phyloP scores from a whole-genome alignment of 495 filamentous ascomycete species.

The Penicillium longicatenatum region DNA sequence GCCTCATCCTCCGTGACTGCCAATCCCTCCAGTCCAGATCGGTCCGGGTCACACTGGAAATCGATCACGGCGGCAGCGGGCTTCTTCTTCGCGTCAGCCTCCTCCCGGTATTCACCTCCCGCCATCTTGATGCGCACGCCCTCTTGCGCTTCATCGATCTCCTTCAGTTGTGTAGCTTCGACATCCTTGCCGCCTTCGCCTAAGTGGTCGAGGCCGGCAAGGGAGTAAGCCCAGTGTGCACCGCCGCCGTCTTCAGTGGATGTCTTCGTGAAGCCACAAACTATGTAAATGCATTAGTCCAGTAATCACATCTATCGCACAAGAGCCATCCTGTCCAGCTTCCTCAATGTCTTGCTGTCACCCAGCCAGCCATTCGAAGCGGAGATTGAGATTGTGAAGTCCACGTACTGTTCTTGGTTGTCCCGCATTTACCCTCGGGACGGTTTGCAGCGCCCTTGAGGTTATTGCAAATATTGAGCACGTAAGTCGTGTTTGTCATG shows the following conservation, averaged over 20 bases:
- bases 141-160: slow-evolving; percentile 61
- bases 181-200: slow-evolving; percentile 58
- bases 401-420: slow-evolving; percentile 47
- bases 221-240: slow-evolving; percentile 55
- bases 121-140: slow-evolving; percentile 71
- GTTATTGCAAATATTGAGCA: slow-evolving; percentile 78
- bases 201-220: slow-evolving; percentile 68
- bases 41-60: slow-evolving; percentile 73
- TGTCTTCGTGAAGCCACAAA: slow-evolving; percentile 74
- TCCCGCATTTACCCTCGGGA: slow-evolving; percentile 65
- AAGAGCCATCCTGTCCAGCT: background rate
- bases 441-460: slow-evolving; percentile 58
- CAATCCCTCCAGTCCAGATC: slow-evolving; percentile 70
- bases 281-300: slow-evolving; percentile 40
- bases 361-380: background rate
- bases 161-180: slow-evolving; percentile 62
- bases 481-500: slow-evolving; percentile 75
- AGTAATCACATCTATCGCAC: slow-evolving; percentile 1
- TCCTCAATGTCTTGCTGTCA: background rate
- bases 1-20: slow-evolving; percentile 33
- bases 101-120: slow-evolving; percentile 61
- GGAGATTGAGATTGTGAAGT: background rate
- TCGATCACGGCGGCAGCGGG: slow-evolving; percentile 75
- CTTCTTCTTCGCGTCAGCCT: slow-evolving; percentile 46
- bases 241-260: slow-evolving; percentile 41